Conservation (phyloP, 23 red algal genomes). For the Agarophyton chilense region DNA sequence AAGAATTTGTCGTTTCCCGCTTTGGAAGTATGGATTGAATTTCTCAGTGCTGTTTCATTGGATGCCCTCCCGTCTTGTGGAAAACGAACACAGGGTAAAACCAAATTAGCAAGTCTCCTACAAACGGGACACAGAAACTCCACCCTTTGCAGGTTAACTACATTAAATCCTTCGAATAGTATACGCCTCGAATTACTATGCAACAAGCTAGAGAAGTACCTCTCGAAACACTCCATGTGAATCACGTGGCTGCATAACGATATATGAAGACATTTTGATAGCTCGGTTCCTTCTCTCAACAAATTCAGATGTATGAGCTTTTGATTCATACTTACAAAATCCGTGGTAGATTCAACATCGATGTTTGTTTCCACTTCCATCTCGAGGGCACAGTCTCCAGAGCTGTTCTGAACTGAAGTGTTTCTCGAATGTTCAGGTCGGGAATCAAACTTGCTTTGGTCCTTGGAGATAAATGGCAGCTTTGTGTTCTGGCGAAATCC, state of each 20-base stretch:
- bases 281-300: conserved; percentile 28
- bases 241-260: conserved; percentile 74
- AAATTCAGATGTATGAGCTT: background rate
- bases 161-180: conserved; percentile 55
- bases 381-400: background rate
- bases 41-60: background rate
- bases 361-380: background rate
- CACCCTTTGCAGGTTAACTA: conserved; percentile 49
- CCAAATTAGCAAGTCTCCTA: conserved; percentile 76
- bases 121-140: conserved; percentile 89
- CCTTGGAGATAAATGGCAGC: conserved; percentile 21
- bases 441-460: background rate
- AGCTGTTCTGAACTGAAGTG: background rate
- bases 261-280: conserved; percentile 17
- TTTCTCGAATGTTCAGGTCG: background rate
- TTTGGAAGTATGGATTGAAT: background rate
- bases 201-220: conserved; percentile 55
- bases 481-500: conserved; percentile 59
- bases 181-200: conserved; percentile 28
- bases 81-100: conserved; percentile 57
- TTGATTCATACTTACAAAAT: background rate
- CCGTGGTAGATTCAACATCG: background rate
- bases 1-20: background rate
- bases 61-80: background rate
- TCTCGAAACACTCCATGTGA: conserved; percentile 70